Base-by-base conservation (phyloP, 2,329 filamentous ascomycete species). In the Diaporthe helianthi region DNA sequence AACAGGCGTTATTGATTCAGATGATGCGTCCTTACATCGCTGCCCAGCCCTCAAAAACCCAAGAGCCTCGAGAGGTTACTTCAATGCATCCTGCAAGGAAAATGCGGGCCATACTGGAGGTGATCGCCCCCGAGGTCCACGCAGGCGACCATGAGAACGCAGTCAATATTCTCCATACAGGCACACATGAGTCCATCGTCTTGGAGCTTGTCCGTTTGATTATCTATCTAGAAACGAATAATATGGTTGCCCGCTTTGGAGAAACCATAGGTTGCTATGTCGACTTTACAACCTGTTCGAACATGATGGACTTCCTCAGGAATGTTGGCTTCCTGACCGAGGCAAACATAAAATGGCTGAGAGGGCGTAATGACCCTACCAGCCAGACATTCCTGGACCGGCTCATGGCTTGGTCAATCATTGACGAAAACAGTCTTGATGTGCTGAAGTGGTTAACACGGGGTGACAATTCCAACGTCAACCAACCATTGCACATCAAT, bases 21-120 rank as follows among this genome's bases (percentile, higher is more conserved):
- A 15, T 67, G 12, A n/a, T 67, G 13, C 53, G 31, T 36, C 41
- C 10, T 10, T 41, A 47, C 41, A 8, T 46, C 4, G 7, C 29
- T 22, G 1, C 4, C 2, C 4, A 1, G 4, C 2, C 1, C 1
- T 2, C 2, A 0, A 4, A 6, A 2, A 54, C 5, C 1, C 0
- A 17, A 17, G 19, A 15, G 10, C 9, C n/a, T 22, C 5, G 4
- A 19, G 6, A 2, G 60, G 5, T 10, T 29, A 36, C 7, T 1
- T 0, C 2, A 6, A 17, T 60, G 9, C 24, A 60, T 19, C 9
- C 54, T 13, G 26, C 19, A 2, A 5, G 10, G 2, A 41, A 1
- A 38, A 51, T 67, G 1, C 29, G 12, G 6, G 65, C 53, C 1
- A 15, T 38, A 2, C 53, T 60, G 9, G 44, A 51, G 1, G 12